These are phyloP conservation scores for Mariannaea elegans DNA, from an alignment of 2,329 filamentous ascomycete species.

Conservation along the genomic window DNA sequence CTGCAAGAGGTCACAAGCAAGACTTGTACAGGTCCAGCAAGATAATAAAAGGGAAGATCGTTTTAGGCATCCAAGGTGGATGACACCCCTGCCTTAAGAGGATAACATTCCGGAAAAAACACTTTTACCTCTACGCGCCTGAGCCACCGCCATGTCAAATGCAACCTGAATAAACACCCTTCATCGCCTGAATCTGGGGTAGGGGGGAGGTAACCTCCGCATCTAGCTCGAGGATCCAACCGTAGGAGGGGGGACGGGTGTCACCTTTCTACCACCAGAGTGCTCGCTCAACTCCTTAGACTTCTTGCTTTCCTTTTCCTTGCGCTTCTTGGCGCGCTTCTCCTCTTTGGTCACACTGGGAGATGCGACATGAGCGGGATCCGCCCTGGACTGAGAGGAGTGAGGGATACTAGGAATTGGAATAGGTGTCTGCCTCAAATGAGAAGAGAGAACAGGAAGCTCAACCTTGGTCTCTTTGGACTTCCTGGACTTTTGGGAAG, in stretches of 20 bases:
- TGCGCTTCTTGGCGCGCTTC: slow-evolving; percentile 44
- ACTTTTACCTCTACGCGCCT: slow-evolving; percentile 2
- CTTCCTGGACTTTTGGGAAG: slow-evolving; percentile 36
- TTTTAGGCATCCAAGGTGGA: slow-evolving; percentile 6
- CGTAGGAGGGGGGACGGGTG: slow-evolving; percentile 39
- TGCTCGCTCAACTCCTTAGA: slow-evolving; percentile 28
- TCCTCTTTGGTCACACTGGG: slow-evolving; percentile 38
- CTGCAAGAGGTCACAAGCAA: neutral
- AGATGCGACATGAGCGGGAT: slow-evolving; percentile 36
- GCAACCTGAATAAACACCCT: neutral
- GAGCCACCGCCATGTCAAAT: neutral
- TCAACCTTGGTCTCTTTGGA: slow-evolving; percentile 36
- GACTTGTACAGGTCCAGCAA: slow-evolving; percentile 22
- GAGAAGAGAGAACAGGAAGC: slow-evolving; percentile 14
- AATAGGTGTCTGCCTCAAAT: slow-evolving; percentile 42
- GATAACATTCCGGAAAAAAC: neutral
- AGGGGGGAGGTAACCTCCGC: neutral
- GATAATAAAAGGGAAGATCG: slow-evolving; percentile 20
- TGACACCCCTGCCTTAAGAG: neutral
- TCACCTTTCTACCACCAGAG: slow-evolving; percentile 33
- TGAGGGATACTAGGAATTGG: slow-evolving; percentile 48
- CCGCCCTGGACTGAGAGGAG: slow-evolving; percentile 39
- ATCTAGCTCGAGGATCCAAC: slow-evolving; percentile 37
- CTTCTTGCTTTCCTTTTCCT: slow-evolving; percentile 38
- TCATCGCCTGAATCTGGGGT: slow-evolving; percentile 7